phyloP scores from a whole-genome alignment of 2,329 filamentous ascomycete genomes.

The Camptophora hylomeconis region DNA sequence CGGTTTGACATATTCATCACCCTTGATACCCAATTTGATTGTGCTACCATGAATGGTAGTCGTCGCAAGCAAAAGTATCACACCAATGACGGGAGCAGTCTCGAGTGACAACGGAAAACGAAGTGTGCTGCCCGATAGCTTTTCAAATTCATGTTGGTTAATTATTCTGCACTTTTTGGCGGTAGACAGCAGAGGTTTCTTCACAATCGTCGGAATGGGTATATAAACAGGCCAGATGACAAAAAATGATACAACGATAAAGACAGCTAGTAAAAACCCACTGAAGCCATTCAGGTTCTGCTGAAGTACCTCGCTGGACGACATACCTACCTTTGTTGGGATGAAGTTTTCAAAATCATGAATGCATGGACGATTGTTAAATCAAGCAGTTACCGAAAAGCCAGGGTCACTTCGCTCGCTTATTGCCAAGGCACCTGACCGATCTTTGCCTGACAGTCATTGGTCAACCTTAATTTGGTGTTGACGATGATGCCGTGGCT shows the following conservation, averaged over 20 bases:
- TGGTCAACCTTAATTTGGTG: too few species aligned
- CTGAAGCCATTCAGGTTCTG: constrained; percentile 16
- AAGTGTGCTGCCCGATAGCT: constrained; percentile 6
- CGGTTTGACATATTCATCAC: constrained; percentile 16
- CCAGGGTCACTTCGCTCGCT: too few species aligned
- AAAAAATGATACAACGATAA: constrained; percentile 15
- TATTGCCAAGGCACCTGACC: too few species aligned
- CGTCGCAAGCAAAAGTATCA: constrained; percentile 15
- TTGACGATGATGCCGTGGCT: too few species aligned
- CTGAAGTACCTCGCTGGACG: constrained; percentile 5
- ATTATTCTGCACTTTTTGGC: constrained; percentile 9
- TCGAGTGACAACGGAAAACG: constrained; percentile 14
- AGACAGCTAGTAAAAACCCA: constrained; percentile 16
- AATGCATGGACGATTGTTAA: too few species aligned
- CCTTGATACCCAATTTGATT: constrained; percentile 15
- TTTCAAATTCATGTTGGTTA: constrained; percentile 3
- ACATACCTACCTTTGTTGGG: too few species aligned
- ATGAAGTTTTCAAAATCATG: too few species aligned
- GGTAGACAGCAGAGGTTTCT: constrained; percentile 6
- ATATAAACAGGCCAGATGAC: constrained; percentile 15
- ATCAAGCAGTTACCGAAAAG: too few species aligned
- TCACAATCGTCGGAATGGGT: constrained; percentile 8
- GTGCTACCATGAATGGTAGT: constrained; percentile 17
- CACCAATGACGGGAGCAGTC: constrained; percentile 15
- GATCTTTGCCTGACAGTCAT: too few species aligned